Evolutionary conservation across 805 yeast genomes (phyloP).

Genomic region (Ogataea kodamae): DNA sequence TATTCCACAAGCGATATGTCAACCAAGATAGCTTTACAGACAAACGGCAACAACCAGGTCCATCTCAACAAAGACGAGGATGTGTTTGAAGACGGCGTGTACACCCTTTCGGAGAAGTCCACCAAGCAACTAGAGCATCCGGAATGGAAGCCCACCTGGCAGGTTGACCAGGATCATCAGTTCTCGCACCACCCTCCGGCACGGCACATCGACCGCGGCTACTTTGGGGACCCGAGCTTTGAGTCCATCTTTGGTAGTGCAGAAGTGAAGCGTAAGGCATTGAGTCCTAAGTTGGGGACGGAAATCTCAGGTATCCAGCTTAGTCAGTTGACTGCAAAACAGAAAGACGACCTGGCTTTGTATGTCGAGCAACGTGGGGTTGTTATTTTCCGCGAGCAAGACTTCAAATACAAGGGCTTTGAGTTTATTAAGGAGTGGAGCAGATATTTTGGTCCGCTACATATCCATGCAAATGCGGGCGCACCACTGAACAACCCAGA

Average conservation of each 20-base stretch:
- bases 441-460: slow-evolving; percentile 63
- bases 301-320: slow-evolving; percentile 61
- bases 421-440: slow-evolving; percentile 50
- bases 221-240: slow-evolving; percentile 56
- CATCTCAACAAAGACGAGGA: slow-evolving; percentile 53
- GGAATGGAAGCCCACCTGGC: slow-evolving; percentile 67
- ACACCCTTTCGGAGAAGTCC: slow-evolving; percentile 41
- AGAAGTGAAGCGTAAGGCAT: slow-evolving; percentile 33
- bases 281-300: slow-evolving; percentile 71
- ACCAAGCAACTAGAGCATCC: slow-evolving; percentile 41
- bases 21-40: slow-evolving; percentile 10
- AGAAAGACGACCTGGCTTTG: slow-evolving; percentile 66
- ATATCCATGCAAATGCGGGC: slow-evolving; percentile 73
- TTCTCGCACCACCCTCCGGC: slow-evolving; percentile 40
- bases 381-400: slow-evolving; percentile 63
- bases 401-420: slow-evolving; percentile 54
- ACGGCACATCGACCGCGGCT: slow-evolving; percentile 62
- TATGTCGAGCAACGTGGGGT: slow-evolving; percentile 69
- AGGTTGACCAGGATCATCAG: slow-evolving; percentile 49
- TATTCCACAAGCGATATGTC: slow-evolving; percentile 8
- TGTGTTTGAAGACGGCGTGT: slow-evolving; percentile 47
- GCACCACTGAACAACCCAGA: slow-evolving; percentile 59
- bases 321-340: slow-evolving; percentile 47
- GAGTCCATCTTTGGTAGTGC: slow-evolving; percentile 41
- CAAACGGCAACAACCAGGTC: slow-evolving; percentile 30